Evolutionary conservation across 2,329 filamentous ascomycete species (phyloP).

Genomic region (Venturiaceae sp.): DNA sequence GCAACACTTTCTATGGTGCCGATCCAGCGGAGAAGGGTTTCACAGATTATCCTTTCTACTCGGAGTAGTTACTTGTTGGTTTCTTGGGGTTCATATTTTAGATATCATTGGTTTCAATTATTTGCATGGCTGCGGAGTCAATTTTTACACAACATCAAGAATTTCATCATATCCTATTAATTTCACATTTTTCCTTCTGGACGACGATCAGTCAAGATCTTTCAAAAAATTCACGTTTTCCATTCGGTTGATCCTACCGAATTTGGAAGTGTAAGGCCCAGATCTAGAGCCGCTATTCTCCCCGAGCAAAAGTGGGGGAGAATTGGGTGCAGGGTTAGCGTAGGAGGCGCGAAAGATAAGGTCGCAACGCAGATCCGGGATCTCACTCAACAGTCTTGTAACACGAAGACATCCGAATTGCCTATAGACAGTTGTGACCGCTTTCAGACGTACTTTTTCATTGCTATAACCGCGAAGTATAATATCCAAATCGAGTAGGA

Average conservation of each 20-base stretch:
- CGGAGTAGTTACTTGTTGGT: neutral
- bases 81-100: neutral
- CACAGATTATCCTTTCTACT: constrained; percentile 27
- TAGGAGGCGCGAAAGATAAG: neutral
- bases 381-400: neutral
- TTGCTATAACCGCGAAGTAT: neutral
- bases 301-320: neutral
- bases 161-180: neutral
- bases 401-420: no score
- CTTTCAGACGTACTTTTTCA: neutral
- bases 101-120: neutral
- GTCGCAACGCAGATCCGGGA: neutral
- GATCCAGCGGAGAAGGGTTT: constrained; percentile 28
- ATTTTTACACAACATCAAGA: neutral
- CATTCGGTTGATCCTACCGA: neutral
- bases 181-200: neutral
- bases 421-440: neutral
- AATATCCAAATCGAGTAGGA: neutral
- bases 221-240: neutral
- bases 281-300: neutral
- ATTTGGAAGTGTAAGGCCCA: neutral
- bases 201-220: no score
- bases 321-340: neutral
- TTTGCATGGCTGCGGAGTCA: neutral
- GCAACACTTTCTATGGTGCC: constrained; percentile 34